phyloP scores from a whole-genome alignment of 1,284 basidiomycete species.

The Leucoagaricus sp. region DNA sequence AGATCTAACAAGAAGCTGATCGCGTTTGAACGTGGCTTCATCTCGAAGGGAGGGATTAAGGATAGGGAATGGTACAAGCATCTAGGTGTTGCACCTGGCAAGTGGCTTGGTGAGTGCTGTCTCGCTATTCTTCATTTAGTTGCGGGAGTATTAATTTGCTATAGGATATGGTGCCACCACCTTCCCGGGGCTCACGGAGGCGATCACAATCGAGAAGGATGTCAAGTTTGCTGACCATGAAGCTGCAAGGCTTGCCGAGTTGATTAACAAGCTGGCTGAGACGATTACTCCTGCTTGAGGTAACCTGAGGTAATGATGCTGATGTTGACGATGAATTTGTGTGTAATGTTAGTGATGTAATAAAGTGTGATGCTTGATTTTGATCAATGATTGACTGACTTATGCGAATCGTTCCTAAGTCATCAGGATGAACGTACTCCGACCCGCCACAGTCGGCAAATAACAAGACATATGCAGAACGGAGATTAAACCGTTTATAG shows the following conservation, averaged over 20 bases:
- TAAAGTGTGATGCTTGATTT: no score
- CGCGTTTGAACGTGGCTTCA: conserved; percentile 84
- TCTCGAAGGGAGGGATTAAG: conserved; percentile 73
- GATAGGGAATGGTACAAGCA: conserved; percentile 85
- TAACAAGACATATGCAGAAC: no score
- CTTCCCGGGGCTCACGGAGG: conserved; percentile 82
- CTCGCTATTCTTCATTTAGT: not conserved
- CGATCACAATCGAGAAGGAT: conserved; percentile 72
- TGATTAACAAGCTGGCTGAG: conserved; percentile 57
- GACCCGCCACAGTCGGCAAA: no score
- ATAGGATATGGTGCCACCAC: conserved; percentile 86
- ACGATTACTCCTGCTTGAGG: conserved; percentile 32
- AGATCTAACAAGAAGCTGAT: conserved; percentile 72
- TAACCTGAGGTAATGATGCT: no score
- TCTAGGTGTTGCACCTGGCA: conserved; percentile 87
- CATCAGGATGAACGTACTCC: no score
- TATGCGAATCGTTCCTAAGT: no score
- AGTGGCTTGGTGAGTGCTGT: conserved; percentile 71
- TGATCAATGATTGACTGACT: no score
- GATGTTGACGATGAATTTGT: no score
- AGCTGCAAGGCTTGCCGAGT: conserved; percentile 56
- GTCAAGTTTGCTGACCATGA: conserved; percentile 63
- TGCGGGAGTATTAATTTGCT: conserved; percentile 7
- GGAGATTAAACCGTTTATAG: no score
- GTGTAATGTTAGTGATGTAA: no score